Conservation (phyloP, 2,329 filamentous ascomycete species). For the Lasiodiplodia sp. region DNA sequence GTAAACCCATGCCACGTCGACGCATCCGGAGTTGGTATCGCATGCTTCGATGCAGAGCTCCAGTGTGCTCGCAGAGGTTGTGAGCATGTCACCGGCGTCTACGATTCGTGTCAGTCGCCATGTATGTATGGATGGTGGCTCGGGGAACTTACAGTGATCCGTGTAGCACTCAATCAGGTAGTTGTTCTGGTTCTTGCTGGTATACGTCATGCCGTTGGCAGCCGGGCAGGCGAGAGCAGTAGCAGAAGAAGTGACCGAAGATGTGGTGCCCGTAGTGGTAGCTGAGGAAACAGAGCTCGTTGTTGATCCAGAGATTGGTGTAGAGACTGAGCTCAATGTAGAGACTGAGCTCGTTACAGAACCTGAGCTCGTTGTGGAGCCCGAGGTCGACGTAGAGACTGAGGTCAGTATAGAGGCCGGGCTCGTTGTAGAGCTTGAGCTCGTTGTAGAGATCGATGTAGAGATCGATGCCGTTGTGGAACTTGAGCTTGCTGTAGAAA, state of each 20-base stretch:
- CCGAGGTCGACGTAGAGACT: too few species aligned
- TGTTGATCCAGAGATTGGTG: too few species aligned
- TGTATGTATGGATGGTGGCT: background rate
- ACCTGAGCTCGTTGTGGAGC: background rate
- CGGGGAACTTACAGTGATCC: conserved; percentile 30
- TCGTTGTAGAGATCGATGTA: background rate
- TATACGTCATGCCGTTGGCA: conserved; percentile 12
- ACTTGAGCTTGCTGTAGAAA: background rate
- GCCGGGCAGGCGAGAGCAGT: conserved; percentile 18
- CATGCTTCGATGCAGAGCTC: conserved; percentile 33
- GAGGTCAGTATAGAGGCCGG: background rate
- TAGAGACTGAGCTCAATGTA: too few species aligned
- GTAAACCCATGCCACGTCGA: conserved; percentile 32
- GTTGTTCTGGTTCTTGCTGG: background rate
- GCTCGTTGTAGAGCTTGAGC: too few species aligned
- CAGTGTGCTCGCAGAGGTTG: conserved; percentile 22
- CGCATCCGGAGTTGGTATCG: conserved; percentile 31
- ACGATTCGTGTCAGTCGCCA: background rate
- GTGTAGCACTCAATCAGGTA: conserved; percentile 34
- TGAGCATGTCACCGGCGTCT: conserved; percentile 31
- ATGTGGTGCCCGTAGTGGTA: background rate
- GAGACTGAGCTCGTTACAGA: background rate
- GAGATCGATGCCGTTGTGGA: background rate
- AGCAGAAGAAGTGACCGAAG: background rate
- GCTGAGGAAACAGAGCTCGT: background rate